These are phyloP conservation scores for Macaranga tanarius DNA, from an alignment of 441 rosid genomes.

Conservation along the genomic window DNA sequence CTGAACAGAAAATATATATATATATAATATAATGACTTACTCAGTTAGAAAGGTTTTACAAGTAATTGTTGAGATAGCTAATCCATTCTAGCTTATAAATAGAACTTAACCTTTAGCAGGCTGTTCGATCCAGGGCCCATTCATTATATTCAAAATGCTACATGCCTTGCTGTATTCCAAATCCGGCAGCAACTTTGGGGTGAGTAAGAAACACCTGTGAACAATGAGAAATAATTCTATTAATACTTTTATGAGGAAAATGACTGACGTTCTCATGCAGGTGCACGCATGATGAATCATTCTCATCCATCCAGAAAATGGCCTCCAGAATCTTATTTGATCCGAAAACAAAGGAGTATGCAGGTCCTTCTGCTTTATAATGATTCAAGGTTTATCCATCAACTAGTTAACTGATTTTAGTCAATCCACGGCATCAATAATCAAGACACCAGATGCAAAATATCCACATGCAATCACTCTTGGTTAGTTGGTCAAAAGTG, in stretches of 20 bases:
- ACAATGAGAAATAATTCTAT: background rate
- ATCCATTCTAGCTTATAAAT: background rate
- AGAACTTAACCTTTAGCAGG: conserved; percentile 67
- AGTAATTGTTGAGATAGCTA: background rate
- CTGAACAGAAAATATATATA: conserved; percentile 31
- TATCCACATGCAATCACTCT: background rate
- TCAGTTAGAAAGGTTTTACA: background rate
- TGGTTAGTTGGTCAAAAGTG: background rate
- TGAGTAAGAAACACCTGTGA: conserved; percentile 84
- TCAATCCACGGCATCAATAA: background rate
- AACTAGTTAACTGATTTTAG: background rate
- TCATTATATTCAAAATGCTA: conserved; percentile 92
- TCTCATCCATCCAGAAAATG: background rate
- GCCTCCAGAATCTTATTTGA: background rate
- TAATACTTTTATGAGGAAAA: background rate
- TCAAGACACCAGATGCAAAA: background rate
- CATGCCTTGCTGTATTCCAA: conserved; percentile 90
- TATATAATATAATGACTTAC: background rate
- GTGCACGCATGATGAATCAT: background rate
- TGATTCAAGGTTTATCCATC: background rate
- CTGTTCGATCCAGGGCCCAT: conserved; percentile 92
- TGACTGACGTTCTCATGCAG: background rate
- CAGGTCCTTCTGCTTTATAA: background rate
- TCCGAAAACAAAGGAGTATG: background rate
- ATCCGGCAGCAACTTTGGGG: conserved; percentile 85